Conservation (phyloP, 108 stramenopile species). For the Pseudonitzschia pungens region DNA sequence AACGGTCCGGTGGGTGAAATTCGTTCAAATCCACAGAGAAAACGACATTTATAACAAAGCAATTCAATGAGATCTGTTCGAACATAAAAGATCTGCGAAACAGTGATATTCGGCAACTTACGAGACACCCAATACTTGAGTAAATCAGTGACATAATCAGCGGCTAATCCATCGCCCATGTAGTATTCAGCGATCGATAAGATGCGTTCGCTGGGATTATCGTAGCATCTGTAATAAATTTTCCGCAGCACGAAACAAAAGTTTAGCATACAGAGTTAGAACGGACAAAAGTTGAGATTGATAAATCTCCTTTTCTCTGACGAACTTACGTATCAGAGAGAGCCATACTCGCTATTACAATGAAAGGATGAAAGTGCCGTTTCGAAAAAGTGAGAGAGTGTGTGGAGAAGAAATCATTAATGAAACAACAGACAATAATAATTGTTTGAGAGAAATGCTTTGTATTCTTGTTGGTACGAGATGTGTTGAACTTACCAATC, state of each 20-base stretch:
- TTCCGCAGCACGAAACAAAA: not conserved
- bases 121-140: conserved; percentile 6
- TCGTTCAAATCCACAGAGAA: not conserved
- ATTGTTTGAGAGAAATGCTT: not conserved
- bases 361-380: not conserved
- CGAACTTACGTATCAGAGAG: conserved; percentile 14
- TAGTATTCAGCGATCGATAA: not conserved
- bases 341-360: conserved; percentile 7
- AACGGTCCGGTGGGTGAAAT: not conserved
- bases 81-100: not conserved
- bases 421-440: not conserved
- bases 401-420: not conserved
- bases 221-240: not conserved
- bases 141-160: conserved; percentile 5
- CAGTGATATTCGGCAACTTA: not conserved
- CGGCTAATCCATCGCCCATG: not conserved
- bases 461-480: not conserved
- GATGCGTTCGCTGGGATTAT: conserved; percentile 13
- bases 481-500: conserved; percentile 1
- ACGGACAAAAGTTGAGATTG: too few species aligned
- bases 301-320: too few species aligned
- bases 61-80: not conserved
- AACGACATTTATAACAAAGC: not conserved
- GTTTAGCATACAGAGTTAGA: not conserved
- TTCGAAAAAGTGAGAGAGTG: not conserved